A percentile compares a stretch with the other conserved stretches of the same genome.
These are phyloP conservation scores for Clarireedia monteithiana DNA, from an alignment of 2,329 filamentous ascomycete genomes.

Conservation along the genomic window DNA sequence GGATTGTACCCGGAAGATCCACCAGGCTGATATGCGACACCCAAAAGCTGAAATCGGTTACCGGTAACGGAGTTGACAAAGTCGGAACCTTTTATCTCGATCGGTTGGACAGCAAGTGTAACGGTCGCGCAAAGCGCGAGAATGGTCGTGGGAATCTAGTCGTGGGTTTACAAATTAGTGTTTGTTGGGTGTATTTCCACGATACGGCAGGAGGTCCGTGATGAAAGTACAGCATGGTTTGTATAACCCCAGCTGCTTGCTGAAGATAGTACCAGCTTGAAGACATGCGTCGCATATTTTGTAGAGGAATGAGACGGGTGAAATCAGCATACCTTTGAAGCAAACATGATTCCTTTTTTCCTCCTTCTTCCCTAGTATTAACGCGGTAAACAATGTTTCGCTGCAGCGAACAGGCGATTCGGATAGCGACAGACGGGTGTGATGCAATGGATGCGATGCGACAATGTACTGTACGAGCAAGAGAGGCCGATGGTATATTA, in stretches of 20 bases:
- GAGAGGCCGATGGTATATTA: too few relatives aligned
- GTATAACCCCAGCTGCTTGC: background rate
- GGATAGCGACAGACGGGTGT: too few relatives aligned
- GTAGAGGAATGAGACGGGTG: background rate
- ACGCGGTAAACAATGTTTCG: too few relatives aligned
- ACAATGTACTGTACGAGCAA: too few relatives aligned
- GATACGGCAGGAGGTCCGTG: background rate
- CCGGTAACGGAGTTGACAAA: slow-evolving; percentile 53
- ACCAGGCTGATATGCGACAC: slow-evolving; percentile 62
- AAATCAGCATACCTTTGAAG: background rate
- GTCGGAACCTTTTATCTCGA: slow-evolving; percentile 48
- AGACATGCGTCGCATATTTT: background rate
- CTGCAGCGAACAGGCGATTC: too few relatives aligned
- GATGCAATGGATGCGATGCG: too few relatives aligned
- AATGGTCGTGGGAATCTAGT: slow-evolving; percentile 15
- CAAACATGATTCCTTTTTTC: background rate
- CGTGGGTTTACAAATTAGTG: background rate
- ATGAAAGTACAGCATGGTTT: background rate
- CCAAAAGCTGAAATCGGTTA: slow-evolving; percentile 57
- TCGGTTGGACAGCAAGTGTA: slow-evolving; percentile 47
- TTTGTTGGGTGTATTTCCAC: background rate
- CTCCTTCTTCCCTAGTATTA: background rate
- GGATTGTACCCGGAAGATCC: slow-evolving; percentile 56
- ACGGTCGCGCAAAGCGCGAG: slow-evolving; percentile 29
- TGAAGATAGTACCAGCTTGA: background rate